Evolutionary conservation across 2,329 filamentous ascomycete species (phyloP).

Genomic region (Drechmeria coniospora): DNA sequence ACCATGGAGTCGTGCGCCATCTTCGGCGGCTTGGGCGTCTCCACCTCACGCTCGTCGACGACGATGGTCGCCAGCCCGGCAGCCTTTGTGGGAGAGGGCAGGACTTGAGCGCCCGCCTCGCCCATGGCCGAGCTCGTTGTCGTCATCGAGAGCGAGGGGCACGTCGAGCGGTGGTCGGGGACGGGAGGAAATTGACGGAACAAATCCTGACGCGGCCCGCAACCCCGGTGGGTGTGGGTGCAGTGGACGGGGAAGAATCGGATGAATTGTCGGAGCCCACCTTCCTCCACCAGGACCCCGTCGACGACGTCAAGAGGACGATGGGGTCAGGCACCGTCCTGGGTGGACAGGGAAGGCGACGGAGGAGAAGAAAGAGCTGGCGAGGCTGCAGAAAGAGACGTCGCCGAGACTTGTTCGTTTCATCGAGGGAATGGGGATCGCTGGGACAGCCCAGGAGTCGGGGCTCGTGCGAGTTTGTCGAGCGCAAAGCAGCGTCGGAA

Average conservation of each 20-base stretch:
- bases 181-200: conserved; percentile 14
- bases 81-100: conserved; percentile 10
- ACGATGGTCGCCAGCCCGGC: conserved; percentile 5
- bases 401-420: conserved; percentile 8
- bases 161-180: conserved; percentile 7
- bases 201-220: conserved; percentile 3
- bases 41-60: conserved; percentile 11
- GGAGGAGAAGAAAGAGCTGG: conserved; percentile 3
- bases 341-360: not conserved
- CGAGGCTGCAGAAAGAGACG: conserved; percentile 6
- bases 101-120: conserved; percentile 11
- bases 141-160: conserved; percentile 7
- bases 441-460: conserved; percentile 6
- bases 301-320: conserved; percentile 3
- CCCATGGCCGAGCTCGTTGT: conserved; percentile 14
- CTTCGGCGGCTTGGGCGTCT: conserved; percentile 17
- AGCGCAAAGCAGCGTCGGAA: not conserved
- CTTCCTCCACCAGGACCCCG: conserved; percentile 3
- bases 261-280: conserved; percentile 3
- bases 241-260: conserved; percentile 1
- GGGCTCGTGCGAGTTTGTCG: not conserved
- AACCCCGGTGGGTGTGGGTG: not conserved
- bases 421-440: conserved; percentile 10
- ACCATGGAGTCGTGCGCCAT: conserved; percentile 56
- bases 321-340: not conserved